Conservation (phyloP, 2,329 filamentous ascomycete species). For the Colletotrichum abscissum region DNA sequence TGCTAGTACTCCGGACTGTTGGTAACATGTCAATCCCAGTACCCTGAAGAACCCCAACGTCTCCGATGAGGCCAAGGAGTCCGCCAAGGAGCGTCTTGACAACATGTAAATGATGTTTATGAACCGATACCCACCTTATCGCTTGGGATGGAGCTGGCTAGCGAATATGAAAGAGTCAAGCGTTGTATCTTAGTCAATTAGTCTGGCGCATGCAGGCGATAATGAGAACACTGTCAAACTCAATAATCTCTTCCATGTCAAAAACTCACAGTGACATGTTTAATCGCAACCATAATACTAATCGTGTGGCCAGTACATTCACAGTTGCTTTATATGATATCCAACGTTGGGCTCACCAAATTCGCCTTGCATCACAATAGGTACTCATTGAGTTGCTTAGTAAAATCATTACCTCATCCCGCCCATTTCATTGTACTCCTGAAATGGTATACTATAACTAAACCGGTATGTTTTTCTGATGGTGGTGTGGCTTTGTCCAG, state of each 20-base stretch:
- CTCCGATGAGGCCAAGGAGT: slow-evolving; percentile 66
- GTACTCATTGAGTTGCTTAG: too few relatives aligned
- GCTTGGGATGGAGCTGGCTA: neutral
- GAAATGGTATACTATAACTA: too few relatives aligned
- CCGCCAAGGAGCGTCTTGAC: slow-evolving; percentile 63
- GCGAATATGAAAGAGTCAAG: neutral
- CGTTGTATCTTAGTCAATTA: neutral
- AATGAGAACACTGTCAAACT: slow-evolving; percentile 10
- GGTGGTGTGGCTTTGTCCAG: too few relatives aligned
- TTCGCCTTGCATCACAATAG: too few relatives aligned
- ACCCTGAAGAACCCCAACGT: slow-evolving; percentile 67
- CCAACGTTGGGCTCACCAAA: too few relatives aligned
- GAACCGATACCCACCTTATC: neutral
- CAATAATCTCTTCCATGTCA: neutral
- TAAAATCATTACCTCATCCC: too few relatives aligned
- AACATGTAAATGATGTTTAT: slow-evolving; percentile 44
- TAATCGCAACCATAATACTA: too few relatives aligned
- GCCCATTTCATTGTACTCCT: too few relatives aligned
- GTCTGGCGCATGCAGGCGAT: neutral
- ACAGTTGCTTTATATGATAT: too few relatives aligned
- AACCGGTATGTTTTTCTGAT: too few relatives aligned
- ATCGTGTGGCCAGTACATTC: too few relatives aligned
- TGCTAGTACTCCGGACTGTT: accelerated
- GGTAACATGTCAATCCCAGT: slow-evolving; percentile 39
- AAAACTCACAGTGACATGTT: too few relatives aligned